Base-by-base conservation (phyloP, 225 moss, liverwort and hornwort genomes). In the Thuidium tamariscinum region DNA sequence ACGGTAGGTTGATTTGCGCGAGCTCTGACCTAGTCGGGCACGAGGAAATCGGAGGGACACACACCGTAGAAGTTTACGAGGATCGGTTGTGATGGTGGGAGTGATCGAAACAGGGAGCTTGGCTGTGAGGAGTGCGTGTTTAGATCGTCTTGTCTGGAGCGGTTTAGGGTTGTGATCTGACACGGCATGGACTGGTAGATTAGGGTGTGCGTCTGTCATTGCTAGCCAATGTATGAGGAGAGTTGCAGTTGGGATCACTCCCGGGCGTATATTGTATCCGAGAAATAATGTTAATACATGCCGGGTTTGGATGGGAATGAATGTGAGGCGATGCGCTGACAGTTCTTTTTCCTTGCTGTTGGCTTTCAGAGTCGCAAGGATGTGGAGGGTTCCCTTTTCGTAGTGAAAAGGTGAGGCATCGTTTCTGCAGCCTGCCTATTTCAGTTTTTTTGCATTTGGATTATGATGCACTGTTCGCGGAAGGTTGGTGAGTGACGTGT, bases 371-470 rank as follows among this genome's bases (percentile, higher is more conserved):
- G 98, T 88, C 98, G 98, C 83, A 99, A 95, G 94, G 98, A 97
- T 86, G 98, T 99, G 87, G 98, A 99, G 89, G 98, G 98, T 70
- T 99, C 98, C 74, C 96, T 99, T 22, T 99, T 99, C 88, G 98
- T 99, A 70, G 98, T 99, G 19, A 99, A 99, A 86, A 95, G 98
- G 98, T 97, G 92, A 94, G 91, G 59, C 68, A 16, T 73, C 39
- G 8, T 70, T 70, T 39, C 41, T 63, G 49, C 66, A 79, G 59
- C 26, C 39, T 81, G 49, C 30, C 30, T 44, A 1, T 42, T 78
- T 59, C 13, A 1, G 2, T 34, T 30, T 65, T 77, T 62, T 54
- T 23, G 12, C 57, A 42, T 11, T 51, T 86, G 82, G 73, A 10
- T 25, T n/a, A 6, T 11, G 64, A 22, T 66, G 80, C 57, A 10